phyloP scores from a whole-genome alignment of 495 filamentous ascomycete species.

The Tuber aestivum region DNA sequence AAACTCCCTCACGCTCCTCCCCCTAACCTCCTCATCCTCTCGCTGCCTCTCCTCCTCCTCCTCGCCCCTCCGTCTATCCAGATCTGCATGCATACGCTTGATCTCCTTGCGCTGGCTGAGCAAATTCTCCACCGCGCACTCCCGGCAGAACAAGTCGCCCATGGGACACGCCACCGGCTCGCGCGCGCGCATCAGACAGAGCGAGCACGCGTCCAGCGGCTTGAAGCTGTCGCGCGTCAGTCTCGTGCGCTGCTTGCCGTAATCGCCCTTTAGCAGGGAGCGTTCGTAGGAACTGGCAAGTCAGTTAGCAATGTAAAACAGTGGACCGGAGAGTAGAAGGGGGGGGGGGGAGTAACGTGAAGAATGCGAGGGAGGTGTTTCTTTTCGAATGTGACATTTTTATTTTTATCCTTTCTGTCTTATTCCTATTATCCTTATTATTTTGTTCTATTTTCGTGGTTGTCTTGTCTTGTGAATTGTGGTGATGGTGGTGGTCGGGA shows the following conservation, averaged over 20 bases:
- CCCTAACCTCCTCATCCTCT: conserved; percentile 56
- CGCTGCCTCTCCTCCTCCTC: conserved; percentile 51
- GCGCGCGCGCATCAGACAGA: conserved; percentile 79
- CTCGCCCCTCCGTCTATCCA: conserved; percentile 55
- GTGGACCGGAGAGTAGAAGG: background rate
- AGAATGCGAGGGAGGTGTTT: conserved; percentile 93
- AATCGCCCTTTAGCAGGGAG: conserved; percentile 65
- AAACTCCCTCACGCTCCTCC: conserved; percentile 57
- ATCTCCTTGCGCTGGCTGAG: conserved; percentile 83
- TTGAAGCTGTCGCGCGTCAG: conserved; percentile 90
- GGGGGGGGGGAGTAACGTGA: conserved; percentile 52
- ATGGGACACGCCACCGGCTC: conserved; percentile 67
- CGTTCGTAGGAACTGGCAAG: conserved; percentile 67
- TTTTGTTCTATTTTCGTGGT: background rate
- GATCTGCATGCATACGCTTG: conserved; percentile 66
- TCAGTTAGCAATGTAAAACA: conserved; percentile 6
- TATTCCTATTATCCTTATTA: too few species aligned
- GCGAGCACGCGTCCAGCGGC: conserved; percentile 79
- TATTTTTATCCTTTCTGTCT: too few species aligned
- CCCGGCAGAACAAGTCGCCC: conserved; percentile 93
- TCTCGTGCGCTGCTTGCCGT: conserved; percentile 76
- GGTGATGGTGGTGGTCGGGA: conserved; percentile 10
- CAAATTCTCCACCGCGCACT: conserved; percentile 88
- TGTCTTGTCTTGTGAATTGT: background rate
- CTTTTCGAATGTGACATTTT: conserved; percentile 56